These are phyloP conservation scores for Malbranchea zuffiana DNA, from an alignment of 2,329 filamentous ascomycete species.

Conservation along the genomic window DNA sequence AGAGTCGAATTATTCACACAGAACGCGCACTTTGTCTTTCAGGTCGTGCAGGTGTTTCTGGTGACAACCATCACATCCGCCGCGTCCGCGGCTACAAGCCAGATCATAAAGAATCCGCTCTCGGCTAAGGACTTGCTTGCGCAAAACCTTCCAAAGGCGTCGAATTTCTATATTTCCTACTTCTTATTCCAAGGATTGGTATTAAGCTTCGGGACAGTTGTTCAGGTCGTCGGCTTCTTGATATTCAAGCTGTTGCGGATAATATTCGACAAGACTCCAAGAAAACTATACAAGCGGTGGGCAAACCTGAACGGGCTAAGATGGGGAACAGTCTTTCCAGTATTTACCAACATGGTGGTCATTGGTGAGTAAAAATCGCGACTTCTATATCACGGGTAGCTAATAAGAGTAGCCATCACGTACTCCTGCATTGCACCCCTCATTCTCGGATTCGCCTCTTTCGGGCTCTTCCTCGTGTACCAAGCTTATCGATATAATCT, in stretches of 20 bases:
- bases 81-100: constrained; percentile 57
- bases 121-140: constrained; percentile 57
- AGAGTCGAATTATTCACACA: constrained; percentile 81
- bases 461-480: constrained; percentile 71
- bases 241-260: constrained; percentile 63
- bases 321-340: constrained; percentile 74
- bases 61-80: constrained; percentile 74
- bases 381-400: background rate
- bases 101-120: constrained; percentile 55
- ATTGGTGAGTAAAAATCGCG: constrained; percentile 47
- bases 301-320: constrained; percentile 60
- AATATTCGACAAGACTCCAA: constrained; percentile 61
- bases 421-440: constrained; percentile 83
- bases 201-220: constrained; percentile 59
- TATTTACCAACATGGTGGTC: constrained; percentile 68
- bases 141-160: constrained; percentile 66
- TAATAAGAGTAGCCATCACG: constrained; percentile 51
- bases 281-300: constrained; percentile 67
- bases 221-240: constrained; percentile 62
- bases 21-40: constrained; percentile 66
- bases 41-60: constrained; percentile 79
- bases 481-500: constrained; percentile 84
- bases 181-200: constrained; percentile 83
- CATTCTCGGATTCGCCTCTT: constrained; percentile 67
- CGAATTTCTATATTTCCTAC: constrained; percentile 93